phyloP scores from a whole-genome alignment of 768 basidiomycete genomes.

The Mycena rebaudengoi region DNA sequence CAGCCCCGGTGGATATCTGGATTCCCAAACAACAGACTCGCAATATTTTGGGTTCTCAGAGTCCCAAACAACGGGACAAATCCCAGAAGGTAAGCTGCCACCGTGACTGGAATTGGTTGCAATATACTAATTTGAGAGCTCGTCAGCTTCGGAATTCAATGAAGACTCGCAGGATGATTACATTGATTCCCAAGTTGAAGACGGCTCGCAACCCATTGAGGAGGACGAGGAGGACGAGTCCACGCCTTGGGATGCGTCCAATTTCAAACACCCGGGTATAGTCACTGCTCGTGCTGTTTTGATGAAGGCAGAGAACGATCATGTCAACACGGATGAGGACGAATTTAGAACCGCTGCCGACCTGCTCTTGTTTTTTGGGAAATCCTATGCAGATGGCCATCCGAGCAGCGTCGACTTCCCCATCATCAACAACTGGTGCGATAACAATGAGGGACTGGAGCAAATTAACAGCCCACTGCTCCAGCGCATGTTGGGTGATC shows the following conservation, averaged over 20 bases:
- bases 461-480: not conserved
- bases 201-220: no score
- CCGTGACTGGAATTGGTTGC: no score
- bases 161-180: not conserved
- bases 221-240: no score
- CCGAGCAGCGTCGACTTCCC: not conserved
- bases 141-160: not conserved
- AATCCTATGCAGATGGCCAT: not conserved
- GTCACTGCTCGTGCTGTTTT: no score
- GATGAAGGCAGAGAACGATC: no score
- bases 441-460: not conserved
- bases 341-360: not conserved
- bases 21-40: not conserved
- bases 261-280: no score
- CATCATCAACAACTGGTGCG: not conserved
- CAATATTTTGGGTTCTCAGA: not conserved
- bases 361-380: not conserved
- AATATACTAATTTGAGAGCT: not conserved
- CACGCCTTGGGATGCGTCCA: no score
- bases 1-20: no score
- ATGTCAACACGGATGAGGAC: no score
- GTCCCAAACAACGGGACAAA: not conserved
- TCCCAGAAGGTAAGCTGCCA: not conserved
- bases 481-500: not conserved
- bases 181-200: no score